Evolutionary conservation across 2,329 filamentous ascomycete species (phyloP).

Genomic region (Verticillium albo-atrum): DNA sequence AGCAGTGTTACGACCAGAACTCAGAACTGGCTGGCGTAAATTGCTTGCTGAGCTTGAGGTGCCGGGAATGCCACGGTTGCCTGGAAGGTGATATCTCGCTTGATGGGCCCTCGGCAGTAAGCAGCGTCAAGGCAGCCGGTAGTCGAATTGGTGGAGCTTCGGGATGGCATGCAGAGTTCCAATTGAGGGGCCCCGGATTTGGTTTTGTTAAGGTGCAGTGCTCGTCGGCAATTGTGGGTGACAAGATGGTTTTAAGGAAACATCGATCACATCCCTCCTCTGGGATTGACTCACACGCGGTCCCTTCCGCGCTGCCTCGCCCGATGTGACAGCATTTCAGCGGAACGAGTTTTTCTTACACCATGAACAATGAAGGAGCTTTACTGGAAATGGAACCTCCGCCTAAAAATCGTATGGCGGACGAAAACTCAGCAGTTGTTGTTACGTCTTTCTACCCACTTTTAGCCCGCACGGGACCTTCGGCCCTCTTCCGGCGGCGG

Average conservation of each 20-base stretch:
- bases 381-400: slow-evolving; percentile 9
- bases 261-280: neutral
- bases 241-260: slow-evolving; percentile 1
- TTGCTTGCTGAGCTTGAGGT: neutral
- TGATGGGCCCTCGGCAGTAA: too few species aligned
- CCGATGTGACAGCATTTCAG: neutral
- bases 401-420: slow-evolving; percentile 3
- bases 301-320: slow-evolving; percentile 4
- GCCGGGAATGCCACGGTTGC: too few species aligned
- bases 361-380: slow-evolving; percentile 1
- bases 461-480: slow-evolving; percentile 4
- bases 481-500: neutral
- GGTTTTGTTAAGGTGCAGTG: neutral
- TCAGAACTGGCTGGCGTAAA: neutral
- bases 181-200: slow-evolving; percentile 12
- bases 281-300: slow-evolving; percentile 6
- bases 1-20: too few species aligned
- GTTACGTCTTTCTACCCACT: slow-evolving; percentile 14
- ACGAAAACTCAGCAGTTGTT: slow-evolving; percentile 11
- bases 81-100: too few species aligned
- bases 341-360: slow-evolving; percentile 4
- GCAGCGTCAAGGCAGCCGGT: neutral
- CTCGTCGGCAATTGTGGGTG: slow-evolving; percentile 3
- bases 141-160: slow-evolving; percentile 5
- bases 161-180: neutral